Base-by-base conservation (phyloP, 495 filamentous ascomycete genomes). In the Amorphotheca resinae region DNA sequence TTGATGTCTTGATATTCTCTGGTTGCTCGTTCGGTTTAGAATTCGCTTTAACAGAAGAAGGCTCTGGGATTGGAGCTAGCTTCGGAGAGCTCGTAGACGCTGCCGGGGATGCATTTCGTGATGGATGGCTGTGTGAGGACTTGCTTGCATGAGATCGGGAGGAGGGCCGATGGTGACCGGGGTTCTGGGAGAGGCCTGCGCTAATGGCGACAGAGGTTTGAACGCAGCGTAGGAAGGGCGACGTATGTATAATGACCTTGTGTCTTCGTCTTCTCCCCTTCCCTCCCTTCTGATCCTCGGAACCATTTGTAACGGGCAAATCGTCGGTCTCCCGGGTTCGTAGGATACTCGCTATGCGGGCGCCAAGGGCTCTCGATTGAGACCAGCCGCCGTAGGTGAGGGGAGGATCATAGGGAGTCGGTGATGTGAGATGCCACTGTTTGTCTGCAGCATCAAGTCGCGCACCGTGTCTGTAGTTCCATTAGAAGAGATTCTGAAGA, bases 361-460 rank as follows among this genome's bases (percentile, higher is more conserved):
- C 65, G 2, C 91, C 91, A 2, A 95, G 66, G 7, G 74, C 76
- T 46, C 80, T 79, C 38, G 81, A 77, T 57, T 95, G 89, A 15
- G 74, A 73, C 87, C 88, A 96, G 33, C 91, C 91, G 46, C 86
- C 82, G 56, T 95, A 96, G 12, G 88, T 95, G 35, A 99, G 71
- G 32, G 93, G 91, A 33, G 91, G 84, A 47, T 99, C 89, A 66
- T 96, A 96, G 4, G 91, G 93, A 2, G 84, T 89, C 2, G 87
- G 80, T 3, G 93, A 93, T n/a, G 84, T 80, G 9, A 95, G 69
- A 63, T 95, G 87, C 91, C 91, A 99, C 60, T 86, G 72, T 55
- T 84, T 83, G 65, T 96, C 87, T 46, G 87, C 85, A 33, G 84
- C 84, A 59, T 99, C 91, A 23, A 99, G 77, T 28, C 91, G 80